A percentile compares a stretch with the other conserved stretches of the same genome.
These are phyloP conservation scores for Penicillium occitanis DNA, from an alignment of 2,329 filamentous ascomycete genomes.

Conservation along the genomic window DNA sequence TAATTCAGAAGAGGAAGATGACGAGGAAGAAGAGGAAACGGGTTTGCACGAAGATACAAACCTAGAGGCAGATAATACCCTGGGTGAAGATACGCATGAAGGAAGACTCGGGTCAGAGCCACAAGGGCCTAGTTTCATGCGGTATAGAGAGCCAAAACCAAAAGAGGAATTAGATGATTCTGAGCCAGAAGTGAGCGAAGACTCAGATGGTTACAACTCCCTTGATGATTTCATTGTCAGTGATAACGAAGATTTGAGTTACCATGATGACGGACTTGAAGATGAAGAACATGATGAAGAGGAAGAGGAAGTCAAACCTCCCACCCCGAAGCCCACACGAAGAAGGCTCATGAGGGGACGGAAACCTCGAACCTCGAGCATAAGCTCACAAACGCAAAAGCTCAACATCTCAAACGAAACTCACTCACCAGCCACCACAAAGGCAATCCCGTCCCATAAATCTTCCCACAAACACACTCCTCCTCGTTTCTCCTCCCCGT, in stretches of 20 bases:
- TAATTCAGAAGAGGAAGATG: conserved; percentile 28
- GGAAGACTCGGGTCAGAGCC: not conserved
- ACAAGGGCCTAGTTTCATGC: conserved; percentile 13
- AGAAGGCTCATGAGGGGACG: conserved; percentile 39
- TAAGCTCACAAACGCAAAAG: conserved; percentile 11
- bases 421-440: not conserved
- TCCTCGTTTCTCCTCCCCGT: conserved; percentile 22
- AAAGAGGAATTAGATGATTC: conserved; percentile 27
- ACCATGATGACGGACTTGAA: conserved; percentile 31
- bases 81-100: not conserved
- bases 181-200: conserved; percentile 26
- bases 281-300: conserved; percentile 17
- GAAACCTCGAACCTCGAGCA: conserved; percentile 26
- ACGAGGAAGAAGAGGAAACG: conserved; percentile 29
- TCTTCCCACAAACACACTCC: conserved; percentile 20
- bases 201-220: conserved; percentile 36
- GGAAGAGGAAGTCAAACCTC: conserved; percentile 22
- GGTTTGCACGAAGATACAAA: conserved; percentile 26
- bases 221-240: conserved; percentile 44
- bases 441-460: conserved; percentile 8
- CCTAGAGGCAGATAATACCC: conserved; percentile 18
- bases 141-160: conserved; percentile 17
- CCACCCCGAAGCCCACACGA: conserved; percentile 30
- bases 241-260: conserved; percentile 41
- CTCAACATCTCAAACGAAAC: conserved; percentile 9